Percentiles rank a stretch among this genome's conserved stretches.
These are phyloP conservation scores for Aspergillus conjunctus DNA, from an alignment of 495 filamentous ascomycete species.

Conservation along the genomic window DNA sequence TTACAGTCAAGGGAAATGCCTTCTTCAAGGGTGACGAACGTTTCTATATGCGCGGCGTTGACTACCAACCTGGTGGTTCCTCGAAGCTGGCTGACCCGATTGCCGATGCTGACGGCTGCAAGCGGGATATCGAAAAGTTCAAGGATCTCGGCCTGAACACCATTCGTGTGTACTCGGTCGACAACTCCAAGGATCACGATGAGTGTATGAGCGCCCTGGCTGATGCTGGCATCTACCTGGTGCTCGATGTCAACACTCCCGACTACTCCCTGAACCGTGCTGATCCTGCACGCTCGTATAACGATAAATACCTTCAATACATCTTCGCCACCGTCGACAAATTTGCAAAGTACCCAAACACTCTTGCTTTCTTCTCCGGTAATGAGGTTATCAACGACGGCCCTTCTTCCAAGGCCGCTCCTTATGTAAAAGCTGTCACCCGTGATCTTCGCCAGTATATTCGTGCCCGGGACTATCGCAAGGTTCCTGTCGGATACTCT, in stretches of 20 bases:
- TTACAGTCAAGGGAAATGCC: slow-evolving; percentile 67
- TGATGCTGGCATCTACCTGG: slow-evolving; percentile 88
- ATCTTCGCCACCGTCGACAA: slow-evolving; percentile 90
- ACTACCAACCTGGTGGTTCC: slow-evolving; percentile 93
- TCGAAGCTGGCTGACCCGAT: slow-evolving; percentile 79
- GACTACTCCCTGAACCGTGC: slow-evolving; percentile 82
- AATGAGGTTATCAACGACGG: slow-evolving; percentile 95
- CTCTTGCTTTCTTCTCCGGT: slow-evolving; percentile 91
- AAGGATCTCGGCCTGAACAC: slow-evolving; percentile 86
- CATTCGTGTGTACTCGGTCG: slow-evolving; percentile 88
- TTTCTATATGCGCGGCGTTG: slow-evolving; percentile 93
- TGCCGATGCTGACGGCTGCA: slow-evolving; percentile 67
- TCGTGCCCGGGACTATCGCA: slow-evolving; percentile 67
- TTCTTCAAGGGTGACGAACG: slow-evolving; percentile 83
- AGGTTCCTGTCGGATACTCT: slow-evolving; percentile 90
- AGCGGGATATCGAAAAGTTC: slow-evolving; percentile 83
- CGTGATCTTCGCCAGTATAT: slow-evolving; percentile 92
- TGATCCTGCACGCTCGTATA: slow-evolving; percentile 79
- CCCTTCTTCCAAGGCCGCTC: slow-evolving; percentile 70
- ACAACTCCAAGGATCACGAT: slow-evolving; percentile 82
- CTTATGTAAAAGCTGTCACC: slow-evolving; percentile 91
- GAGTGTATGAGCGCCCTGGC: slow-evolving; percentile 81
- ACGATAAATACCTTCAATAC: slow-evolving; percentile 86
- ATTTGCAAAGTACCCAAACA: slow-evolving; percentile 86
- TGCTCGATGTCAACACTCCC: slow-evolving; percentile 80